Percentiles rank a stretch among this genome's conserved stretches.
Conservation (phyloP, 768 basidiomycete genomes). For the Rhodotorula babjevae region DNA sequence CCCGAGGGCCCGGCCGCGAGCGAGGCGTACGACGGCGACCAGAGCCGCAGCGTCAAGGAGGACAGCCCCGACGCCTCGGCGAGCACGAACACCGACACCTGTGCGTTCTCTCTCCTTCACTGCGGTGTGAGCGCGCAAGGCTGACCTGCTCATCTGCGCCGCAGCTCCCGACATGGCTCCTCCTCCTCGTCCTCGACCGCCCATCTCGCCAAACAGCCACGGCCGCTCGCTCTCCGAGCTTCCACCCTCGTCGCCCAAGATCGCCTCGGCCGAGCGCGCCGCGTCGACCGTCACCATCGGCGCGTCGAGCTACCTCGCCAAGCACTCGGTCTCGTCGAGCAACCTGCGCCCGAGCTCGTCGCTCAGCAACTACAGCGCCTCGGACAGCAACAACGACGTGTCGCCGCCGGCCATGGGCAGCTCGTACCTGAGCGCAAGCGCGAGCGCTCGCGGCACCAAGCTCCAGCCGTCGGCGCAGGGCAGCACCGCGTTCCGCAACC, state of each 20-base stretch:
- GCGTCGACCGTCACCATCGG: constrained; percentile 27
- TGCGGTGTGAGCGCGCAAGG: too few species aligned
- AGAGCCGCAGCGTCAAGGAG: not conserved
- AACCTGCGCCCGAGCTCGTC: constrained; percentile 2
- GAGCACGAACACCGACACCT: not conserved
- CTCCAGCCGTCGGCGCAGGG: constrained; percentile 9
- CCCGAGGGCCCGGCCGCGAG: not conserved
- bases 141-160: not conserved
- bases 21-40: not conserved
- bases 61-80: not conserved
- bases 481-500: constrained; percentile 31
- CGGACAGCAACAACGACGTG: not conserved
- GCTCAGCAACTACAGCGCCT: not conserved
- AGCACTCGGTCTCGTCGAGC: constrained; percentile 2
- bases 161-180: constrained; percentile 5
- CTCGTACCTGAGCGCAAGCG: not conserved
- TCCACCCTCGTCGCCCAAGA: constrained; percentile 26
- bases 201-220: constrained; percentile 22
- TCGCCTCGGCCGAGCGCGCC: constrained; percentile 11
- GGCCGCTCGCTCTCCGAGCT: constrained; percentile 33
- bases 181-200: not conserved
- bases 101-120: not conserved
- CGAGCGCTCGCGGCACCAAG: not conserved
- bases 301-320: not conserved
- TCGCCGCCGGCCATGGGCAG: not conserved